A percentile compares a stretch with the other conserved stretches of the same genome.
Evolutionary conservation across 1,284 basidiomycete genomes (phyloP).

Genomic region (Psilocybe mexicana): DNA sequence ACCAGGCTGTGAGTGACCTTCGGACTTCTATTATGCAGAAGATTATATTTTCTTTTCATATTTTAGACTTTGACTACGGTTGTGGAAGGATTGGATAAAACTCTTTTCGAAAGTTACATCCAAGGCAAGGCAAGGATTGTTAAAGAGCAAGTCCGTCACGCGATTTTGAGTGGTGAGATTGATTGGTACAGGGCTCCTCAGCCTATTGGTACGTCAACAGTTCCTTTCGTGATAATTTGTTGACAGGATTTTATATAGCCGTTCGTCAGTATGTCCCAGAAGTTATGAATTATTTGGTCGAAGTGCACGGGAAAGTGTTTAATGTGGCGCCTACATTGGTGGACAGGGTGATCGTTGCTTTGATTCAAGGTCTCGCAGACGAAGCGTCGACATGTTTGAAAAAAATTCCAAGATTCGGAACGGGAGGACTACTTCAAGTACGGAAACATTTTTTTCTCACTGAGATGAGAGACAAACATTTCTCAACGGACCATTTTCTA

Average conservation of each 20-base stretch:
- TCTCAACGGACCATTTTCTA: neutral
- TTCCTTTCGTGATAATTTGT: neutral
- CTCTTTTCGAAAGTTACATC: constrained; percentile 84
- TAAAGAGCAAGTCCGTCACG: constrained; percentile 67
- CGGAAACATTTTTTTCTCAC: constrained; percentile 28
- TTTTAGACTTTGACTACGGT: constrained; percentile 72
- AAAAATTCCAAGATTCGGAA: constrained; percentile 88
- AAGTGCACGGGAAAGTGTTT: constrained; percentile 89
- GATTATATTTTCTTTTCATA: neutral
- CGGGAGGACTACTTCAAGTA: constrained; percentile 96
- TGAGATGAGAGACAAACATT: neutral
- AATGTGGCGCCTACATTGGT: constrained; percentile 77
- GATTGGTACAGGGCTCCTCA: constrained; percentile 90
- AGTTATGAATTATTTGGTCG: constrained; percentile 84
- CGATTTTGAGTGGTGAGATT: constrained; percentile 73
- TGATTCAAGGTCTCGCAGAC: constrained; percentile 81
- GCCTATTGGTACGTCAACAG: constrained; percentile 66
- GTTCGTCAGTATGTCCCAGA: constrained; percentile 94
- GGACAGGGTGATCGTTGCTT: constrained; percentile 74
- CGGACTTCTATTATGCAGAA: neutral
- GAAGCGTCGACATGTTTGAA: constrained; percentile 83
- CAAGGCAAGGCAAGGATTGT: constrained; percentile 73
- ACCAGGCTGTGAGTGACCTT: constrained; percentile 55
- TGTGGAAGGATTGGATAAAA: constrained; percentile 81
- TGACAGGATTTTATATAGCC: constrained; percentile 46